Conservation (phyloP, 495 filamentous ascomycete genomes). For the Emericellopsis terricola region DNA sequence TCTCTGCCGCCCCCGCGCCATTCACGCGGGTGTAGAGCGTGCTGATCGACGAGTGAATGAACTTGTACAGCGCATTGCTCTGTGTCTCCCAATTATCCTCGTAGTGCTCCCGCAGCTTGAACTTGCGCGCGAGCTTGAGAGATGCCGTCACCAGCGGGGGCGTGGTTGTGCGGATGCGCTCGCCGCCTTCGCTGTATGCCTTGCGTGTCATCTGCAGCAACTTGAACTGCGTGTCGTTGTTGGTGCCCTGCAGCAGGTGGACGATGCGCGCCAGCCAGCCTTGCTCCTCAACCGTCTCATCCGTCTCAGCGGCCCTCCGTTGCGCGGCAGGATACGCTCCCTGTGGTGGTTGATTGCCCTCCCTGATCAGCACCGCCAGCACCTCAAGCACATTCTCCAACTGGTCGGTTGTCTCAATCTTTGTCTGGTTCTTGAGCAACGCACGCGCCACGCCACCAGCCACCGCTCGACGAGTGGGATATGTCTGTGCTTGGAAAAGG, state of each 20-base stretch:
- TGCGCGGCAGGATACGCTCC: constrained; percentile 69
- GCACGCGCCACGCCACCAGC: constrained; percentile 71
- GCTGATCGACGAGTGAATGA: constrained; percentile 74
- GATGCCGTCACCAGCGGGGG: constrained; percentile 83
- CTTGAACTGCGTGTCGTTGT: constrained; percentile 89
- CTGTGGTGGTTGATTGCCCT: constrained; percentile 68
- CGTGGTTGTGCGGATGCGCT: constrained; percentile 87
- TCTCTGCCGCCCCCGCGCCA: constrained; percentile 56
- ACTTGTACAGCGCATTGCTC: constrained; percentile 79
- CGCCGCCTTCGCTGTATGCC: constrained; percentile 81
- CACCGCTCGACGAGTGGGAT: constrained; percentile 76
- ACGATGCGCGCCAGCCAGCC: constrained; percentile 86
- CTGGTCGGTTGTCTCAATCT: constrained; percentile 54
- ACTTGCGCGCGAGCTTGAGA: constrained; percentile 73
- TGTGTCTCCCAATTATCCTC: constrained; percentile 91
- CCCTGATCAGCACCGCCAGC: constrained; percentile 76
- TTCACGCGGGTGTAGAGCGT: constrained; percentile 80
- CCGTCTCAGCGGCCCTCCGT: constrained; percentile 49
- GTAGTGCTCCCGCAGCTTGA: constrained; percentile 83
- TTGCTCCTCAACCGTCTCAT: constrained; percentile 95
- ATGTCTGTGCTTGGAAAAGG: constrained; percentile 80
- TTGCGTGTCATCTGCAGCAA: constrained; percentile 80
- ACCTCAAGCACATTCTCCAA: constrained; percentile 82
- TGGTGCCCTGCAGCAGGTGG: constrained; percentile 62
- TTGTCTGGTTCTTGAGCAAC: constrained; percentile 61